phyloP scores from a whole-genome alignment of 108 stramenopile species.

The Parmales sp. region DNA sequence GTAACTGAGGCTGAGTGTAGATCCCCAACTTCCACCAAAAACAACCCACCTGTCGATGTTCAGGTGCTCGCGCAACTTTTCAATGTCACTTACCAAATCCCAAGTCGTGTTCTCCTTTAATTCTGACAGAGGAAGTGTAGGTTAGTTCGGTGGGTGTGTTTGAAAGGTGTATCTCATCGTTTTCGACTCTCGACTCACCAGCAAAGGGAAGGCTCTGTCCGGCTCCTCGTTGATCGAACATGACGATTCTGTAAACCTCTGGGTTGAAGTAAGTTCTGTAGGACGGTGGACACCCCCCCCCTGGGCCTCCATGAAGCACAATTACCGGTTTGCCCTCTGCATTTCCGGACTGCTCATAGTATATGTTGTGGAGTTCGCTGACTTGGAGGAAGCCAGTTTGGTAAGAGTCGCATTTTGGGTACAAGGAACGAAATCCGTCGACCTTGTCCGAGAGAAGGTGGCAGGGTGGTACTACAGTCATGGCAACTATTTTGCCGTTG shows the following conservation, averaged over 20 bases:
- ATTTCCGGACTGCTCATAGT: constrained; percentile 21
- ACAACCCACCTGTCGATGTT: constrained; percentile 46
- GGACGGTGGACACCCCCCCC: constrained; percentile 16
- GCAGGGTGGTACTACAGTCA: too few species aligned
- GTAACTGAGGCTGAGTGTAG: constrained; percentile 39
- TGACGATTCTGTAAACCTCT: constrained; percentile 16
- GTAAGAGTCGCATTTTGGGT: too few species aligned
- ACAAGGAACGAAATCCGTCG: too few species aligned
- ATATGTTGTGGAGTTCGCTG: constrained; percentile 22
- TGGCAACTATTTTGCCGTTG: too few species aligned
- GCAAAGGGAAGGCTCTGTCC: constrained; percentile 25
- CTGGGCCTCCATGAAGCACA: constrained; percentile 34
- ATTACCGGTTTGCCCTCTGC: constrained; percentile 23
- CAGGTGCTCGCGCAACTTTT: constrained; percentile 32
- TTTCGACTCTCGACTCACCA: too few species aligned
- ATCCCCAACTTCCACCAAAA: constrained; percentile 48
- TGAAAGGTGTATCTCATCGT: background rate
- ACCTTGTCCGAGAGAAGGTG: too few species aligned
- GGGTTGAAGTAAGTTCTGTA: constrained; percentile 24
- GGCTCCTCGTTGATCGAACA: constrained; percentile 28
- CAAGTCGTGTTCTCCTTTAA: constrained; percentile 18
- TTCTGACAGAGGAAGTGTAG: background rate
- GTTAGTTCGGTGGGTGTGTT: background rate
- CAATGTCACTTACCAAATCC: constrained; percentile 36
- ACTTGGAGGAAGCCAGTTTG: constrained; percentile 11